These are phyloP conservation scores for Taiwanofungus camphoratus DNA, from an alignment of 1,284 basidiomycete species.

Conservation along the genomic window DNA sequence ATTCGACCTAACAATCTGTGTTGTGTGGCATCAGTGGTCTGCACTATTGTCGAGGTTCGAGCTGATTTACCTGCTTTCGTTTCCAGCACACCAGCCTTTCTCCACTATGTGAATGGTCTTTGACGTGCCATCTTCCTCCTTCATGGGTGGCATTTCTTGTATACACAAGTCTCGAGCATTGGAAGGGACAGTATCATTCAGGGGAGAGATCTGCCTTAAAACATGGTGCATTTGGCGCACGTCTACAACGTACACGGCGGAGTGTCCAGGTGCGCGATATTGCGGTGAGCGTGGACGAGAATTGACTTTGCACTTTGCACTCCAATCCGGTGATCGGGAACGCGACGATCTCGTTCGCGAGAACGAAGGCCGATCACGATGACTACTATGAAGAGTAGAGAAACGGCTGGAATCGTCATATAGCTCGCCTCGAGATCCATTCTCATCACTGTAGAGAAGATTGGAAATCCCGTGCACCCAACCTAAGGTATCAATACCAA, in stretches of 20 bases:
- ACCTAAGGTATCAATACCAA: constrained; percentile 20
- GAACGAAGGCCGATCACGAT: background rate
- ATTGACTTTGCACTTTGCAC: background rate
- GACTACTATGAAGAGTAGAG: background rate
- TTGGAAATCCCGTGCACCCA: constrained; percentile 21
- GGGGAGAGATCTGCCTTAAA: constrained; percentile 16
- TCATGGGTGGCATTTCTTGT: constrained; percentile 6
- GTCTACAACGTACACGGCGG: constrained; percentile 27
- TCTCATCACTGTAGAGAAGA: constrained; percentile 16
- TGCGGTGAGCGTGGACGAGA: constrained; percentile 16
- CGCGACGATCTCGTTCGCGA: constrained; percentile 11
- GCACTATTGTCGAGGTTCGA: background rate
- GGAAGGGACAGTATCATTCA: constrained; percentile 8
- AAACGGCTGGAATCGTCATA: constrained; percentile 1
- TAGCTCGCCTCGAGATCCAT: background rate
- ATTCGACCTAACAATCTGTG: constrained; percentile 22
- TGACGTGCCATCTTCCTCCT: background rate
- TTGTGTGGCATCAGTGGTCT: background rate
- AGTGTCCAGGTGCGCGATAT: constrained; percentile 2
- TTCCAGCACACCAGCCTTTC: constrained; percentile 28
- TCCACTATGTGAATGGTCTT: constrained; percentile 7
- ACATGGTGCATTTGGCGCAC: constrained; percentile 23
- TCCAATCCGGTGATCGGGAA: constrained; percentile 22
- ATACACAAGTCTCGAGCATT: constrained; percentile 17
- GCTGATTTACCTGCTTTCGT: constrained; percentile 29